Percentiles rank a stretch among this genome's conserved stretches.
Conservation (phyloP, 1,284 basidiomycete genomes). For the Ustilago esculenta region DNA sequence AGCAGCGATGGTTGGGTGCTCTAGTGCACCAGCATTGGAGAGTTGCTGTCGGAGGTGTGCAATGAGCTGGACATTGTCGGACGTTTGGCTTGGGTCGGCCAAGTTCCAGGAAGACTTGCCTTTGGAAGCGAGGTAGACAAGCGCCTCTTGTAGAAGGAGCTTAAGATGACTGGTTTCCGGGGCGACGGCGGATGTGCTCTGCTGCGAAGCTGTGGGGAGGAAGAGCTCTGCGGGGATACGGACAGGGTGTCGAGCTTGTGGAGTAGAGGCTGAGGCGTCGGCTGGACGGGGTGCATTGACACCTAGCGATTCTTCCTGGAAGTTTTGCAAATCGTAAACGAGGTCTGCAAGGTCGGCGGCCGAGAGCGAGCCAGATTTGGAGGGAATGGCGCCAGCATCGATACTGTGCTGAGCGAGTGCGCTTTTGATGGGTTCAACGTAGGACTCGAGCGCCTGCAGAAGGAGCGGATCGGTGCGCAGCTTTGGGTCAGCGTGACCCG, state of each 20-base stretch:
- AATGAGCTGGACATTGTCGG: constrained; percentile 54
- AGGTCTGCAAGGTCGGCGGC: constrained; percentile 42
- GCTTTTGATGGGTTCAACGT: constrained; percentile 43
- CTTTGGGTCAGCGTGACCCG: constrained; percentile 46
- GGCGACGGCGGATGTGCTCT: constrained; percentile 35
- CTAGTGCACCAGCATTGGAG: constrained; percentile 39
- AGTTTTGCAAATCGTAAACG: constrained; percentile 47
- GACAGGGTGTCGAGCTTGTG: constrained; percentile 44
- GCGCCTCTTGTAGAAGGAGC: constrained; percentile 46
- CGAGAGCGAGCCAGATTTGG: constrained; percentile 27
- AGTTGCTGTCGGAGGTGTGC: constrained; percentile 51
- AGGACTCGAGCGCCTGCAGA: constrained; percentile 45
- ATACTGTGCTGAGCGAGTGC: constrained; percentile 23
- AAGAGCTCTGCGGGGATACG: constrained; percentile 59
- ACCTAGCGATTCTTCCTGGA: constrained; percentile 61
- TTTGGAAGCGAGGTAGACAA: constrained; percentile 45
- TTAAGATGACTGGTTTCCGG: constrained; percentile 45
- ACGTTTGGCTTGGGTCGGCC: constrained; percentile 37
- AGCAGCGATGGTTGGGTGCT: constrained; percentile 42
- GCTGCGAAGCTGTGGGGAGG: constrained; percentile 50
- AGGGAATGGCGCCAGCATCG: constrained; percentile 16
- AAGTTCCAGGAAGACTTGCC: constrained; percentile 49
- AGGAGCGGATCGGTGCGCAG: constrained; percentile 35
- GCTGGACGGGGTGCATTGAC: constrained; percentile 48
- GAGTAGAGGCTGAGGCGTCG: constrained; percentile 33